Percentiles rank a stretch among this genome's conserved stretches.
These are phyloP conservation scores for Blechomonas ayalai DNA, from an alignment of 208 protist species.

Conservation along the genomic window DNA sequence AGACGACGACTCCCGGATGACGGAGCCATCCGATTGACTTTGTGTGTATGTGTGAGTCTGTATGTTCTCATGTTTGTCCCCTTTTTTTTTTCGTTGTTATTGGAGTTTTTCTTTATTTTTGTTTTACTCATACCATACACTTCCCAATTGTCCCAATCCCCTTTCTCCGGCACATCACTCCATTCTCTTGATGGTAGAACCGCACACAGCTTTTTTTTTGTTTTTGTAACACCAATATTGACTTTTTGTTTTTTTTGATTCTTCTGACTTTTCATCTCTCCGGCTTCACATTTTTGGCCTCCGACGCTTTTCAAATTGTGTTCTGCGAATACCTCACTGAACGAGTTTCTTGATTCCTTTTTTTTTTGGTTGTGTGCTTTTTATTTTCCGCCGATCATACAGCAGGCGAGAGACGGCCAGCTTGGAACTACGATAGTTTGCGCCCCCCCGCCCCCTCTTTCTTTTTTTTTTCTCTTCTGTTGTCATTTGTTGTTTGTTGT, in stretches of 20 bases:
- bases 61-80: background rate
- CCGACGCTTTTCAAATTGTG: no score
- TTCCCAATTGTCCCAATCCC: background rate
- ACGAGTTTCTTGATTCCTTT: constrained; percentile 1
- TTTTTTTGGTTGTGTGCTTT: constrained; percentile 6
- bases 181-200: no score
- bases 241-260: background rate
- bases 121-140: background rate
- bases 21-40: no score
- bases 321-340: no score
- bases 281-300: no score
- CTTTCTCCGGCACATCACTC: background rate
- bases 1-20: no score
- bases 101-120: constrained; percentile 16
- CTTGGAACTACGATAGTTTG: no score
- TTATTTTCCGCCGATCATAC: no score
- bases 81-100: constrained; percentile 18
- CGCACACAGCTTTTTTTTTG: constrained; percentile 8
- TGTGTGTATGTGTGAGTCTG: no score
- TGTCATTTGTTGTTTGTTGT: constrained; percentile 3
- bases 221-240: constrained; percentile 11
- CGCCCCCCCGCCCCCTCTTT: no score
- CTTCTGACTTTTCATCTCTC: no score
- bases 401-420: no score
- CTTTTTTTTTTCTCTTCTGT: constrained; percentile 5